These are phyloP conservation scores for Psilocybe sp. DNA, from an alignment of 768 basidiomycete genomes.

Conservation along the genomic window DNA sequence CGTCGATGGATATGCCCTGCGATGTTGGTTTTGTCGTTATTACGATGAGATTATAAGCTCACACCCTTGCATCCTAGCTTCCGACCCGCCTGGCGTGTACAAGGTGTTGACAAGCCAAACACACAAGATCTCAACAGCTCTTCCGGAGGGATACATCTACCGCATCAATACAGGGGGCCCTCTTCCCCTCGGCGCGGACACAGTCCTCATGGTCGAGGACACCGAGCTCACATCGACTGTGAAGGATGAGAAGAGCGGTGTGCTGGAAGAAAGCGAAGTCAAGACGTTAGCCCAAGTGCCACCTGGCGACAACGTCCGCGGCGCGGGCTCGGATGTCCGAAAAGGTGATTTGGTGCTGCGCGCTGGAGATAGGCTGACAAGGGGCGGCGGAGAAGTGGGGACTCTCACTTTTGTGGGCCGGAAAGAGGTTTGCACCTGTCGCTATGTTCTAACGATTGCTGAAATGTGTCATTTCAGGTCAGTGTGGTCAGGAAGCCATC, in stretches of 20 bases:
- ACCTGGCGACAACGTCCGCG: slow-evolving; percentile 68
- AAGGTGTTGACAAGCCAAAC: slow-evolving; percentile 60
- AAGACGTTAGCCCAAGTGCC: slow-evolving; percentile 62
- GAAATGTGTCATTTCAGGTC: slow-evolving; percentile 42
- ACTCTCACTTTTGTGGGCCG: slow-evolving; percentile 78
- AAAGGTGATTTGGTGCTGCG: slow-evolving; percentile 66
- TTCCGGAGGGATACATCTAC: slow-evolving; percentile 54
- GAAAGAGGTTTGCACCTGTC: slow-evolving; percentile 47
- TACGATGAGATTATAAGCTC: background rate
- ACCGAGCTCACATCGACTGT: slow-evolving; percentile 66
- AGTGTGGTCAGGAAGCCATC: slow-evolving; percentile 67
- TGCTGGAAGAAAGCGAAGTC: slow-evolving; percentile 70
- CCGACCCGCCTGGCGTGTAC: slow-evolving; percentile 63
- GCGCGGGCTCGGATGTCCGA: slow-evolving; percentile 70
- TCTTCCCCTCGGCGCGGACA: slow-evolving; percentile 69
- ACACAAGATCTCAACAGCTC: slow-evolving; percentile 41
- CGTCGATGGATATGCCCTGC: slow-evolving; percentile 86
- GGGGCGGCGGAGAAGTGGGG: slow-evolving; percentile 80
- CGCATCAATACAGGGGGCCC: slow-evolving; percentile 88
- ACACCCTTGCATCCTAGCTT: slow-evolving; percentile 38
- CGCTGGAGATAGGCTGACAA: slow-evolving; percentile 56
- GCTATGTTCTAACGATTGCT: background rate
- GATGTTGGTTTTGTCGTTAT: slow-evolving; percentile 42
- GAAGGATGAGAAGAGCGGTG: slow-evolving; percentile 27
- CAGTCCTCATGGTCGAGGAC: slow-evolving; percentile 93